phyloP scores from a whole-genome alignment of 306 rosid species.

The Vigna nakashimae region DNA sequence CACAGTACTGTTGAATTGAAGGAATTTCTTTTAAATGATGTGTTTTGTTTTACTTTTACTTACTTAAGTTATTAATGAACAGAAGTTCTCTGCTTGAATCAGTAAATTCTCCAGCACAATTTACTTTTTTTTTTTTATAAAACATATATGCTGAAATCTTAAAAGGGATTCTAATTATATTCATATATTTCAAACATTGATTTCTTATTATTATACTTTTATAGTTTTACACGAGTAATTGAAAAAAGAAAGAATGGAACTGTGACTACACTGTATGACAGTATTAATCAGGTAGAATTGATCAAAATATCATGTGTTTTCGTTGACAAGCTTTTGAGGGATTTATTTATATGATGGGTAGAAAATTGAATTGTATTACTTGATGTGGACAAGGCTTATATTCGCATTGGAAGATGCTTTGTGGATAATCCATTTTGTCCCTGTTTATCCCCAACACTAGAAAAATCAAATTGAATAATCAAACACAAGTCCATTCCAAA shows the following conservation, averaged over 20 bases:
- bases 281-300: neutral
- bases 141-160: neutral
- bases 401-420: constrained; percentile 34
- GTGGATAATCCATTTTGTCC: constrained; percentile 19
- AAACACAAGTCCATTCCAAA: neutral
- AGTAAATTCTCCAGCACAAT: neutral
- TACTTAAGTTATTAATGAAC: neutral
- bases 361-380: neutral
- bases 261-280: neutral
- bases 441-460: constrained; percentile 28
- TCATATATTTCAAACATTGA: neutral
- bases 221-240: neutral
- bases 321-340: neutral
- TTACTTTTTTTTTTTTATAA: neutral
- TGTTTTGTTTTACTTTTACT: neutral
- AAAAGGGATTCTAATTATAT: neutral
- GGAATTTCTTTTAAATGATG: neutral
- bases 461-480: constrained; percentile 28
- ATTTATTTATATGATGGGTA: constrained; percentile 5
- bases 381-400: constrained; percentile 17
- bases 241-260: neutral
- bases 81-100: neutral
- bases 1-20: neutral
- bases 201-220: neutral
- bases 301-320: constrained; percentile 4